Base-by-base conservation (phyloP, 345 rosid genomes). In the Sisymbrium irio region DNA sequence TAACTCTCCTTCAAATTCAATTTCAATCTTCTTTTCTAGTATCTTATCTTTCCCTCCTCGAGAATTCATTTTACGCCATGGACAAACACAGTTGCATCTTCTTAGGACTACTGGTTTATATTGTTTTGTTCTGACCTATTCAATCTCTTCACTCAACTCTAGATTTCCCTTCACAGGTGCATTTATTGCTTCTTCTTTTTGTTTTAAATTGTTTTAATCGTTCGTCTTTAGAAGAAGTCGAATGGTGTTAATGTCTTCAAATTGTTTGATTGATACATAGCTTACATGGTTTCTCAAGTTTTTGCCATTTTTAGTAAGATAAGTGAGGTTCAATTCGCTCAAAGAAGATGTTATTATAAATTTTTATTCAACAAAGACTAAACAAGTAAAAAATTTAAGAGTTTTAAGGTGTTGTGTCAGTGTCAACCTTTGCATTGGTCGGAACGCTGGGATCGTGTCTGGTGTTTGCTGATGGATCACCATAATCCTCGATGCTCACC, bases 391-490 rank as follows among this genome's bases (percentile, higher is more conserved):
- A 66, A 14, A 22, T 74, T 36, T 39, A 66, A 50, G 41, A 20
- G 37, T 19, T 18, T 25, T 59, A 74, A 59, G 78, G 73, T 37
- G 36, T 58, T 67, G 73, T 50, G 55, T 67, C 8, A 49, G 67
- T 50, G 55, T 67, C 8, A 49, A 62, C 62, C 5, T 39, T 14
- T 28, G 62, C 67, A 17, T 37, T 59, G 35, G 54, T 49, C n/a
- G 78, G 78, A 57, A 56, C 57, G 12, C 33, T 40, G 25, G 77
- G 79, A 59, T 75, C 69, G 53, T 79, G 77, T 36, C 65, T 40
- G 0, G 69, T 62, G 41, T 79, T 79, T 37, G 79, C 79, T 30
- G 73, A 35, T 35, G 82, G 82, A 37, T 79, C 82, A 11, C 20
- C 15, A 65, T 79, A 79, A 44, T 79, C 82, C 58, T 75, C 69